A percentile compares a stretch with the other conserved stretches of the same genome.
Conservation (phyloP, 2,329 filamentous ascomycete genomes). For the Clonostachys sp. region DNA sequence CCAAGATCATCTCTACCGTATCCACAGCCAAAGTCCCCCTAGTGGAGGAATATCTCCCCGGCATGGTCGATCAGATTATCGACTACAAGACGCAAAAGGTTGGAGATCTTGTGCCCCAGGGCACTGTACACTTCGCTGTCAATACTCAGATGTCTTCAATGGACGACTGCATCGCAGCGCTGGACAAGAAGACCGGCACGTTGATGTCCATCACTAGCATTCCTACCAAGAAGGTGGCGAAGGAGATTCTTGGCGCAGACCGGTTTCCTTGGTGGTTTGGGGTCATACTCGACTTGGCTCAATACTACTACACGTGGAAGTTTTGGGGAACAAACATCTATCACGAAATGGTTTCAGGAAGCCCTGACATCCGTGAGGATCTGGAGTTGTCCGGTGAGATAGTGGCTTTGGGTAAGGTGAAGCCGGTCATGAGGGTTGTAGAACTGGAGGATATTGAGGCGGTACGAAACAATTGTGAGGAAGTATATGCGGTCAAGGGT, state of each 20-base stretch:
- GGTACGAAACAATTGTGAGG: slow-evolving; percentile 31
- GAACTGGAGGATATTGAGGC: slow-evolving; percentile 34
- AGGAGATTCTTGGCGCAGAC: slow-evolving; percentile 20
- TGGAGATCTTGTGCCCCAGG: slow-evolving; percentile 25
- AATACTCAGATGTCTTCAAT: slow-evolving; percentile 39
- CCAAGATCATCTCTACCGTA: slow-evolving; percentile 42
- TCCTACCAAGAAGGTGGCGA: slow-evolving; percentile 20
- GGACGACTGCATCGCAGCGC: slow-evolving; percentile 27
- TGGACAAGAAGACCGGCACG: slow-evolving; percentile 28
- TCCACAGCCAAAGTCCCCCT: slow-evolving; percentile 45
- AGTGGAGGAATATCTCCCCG: slow-evolving; percentile 33
- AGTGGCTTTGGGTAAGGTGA: slow-evolving; percentile 35
- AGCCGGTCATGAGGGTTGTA: slow-evolving; percentile 31
- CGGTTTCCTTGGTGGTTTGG: slow-evolving; percentile 29
- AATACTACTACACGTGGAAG: slow-evolving; percentile 33
- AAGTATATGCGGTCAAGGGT: slow-evolving; percentile 32
- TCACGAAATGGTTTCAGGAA: slow-evolving; percentile 39
- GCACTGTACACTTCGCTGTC: slow-evolving; percentile 43
- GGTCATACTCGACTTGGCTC: slow-evolving; percentile 24
- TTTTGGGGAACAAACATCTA: slow-evolving; percentile 36
- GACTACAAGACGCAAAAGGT: slow-evolving; percentile 42
- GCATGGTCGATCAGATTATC: slow-evolving; percentile 42
- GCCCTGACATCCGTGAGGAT: slow-evolving; percentile 31
- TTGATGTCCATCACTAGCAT: slow-evolving; percentile 33
- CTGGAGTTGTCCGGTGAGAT: slow-evolving; percentile 32